A percentile compares a stretch with the other conserved stretches of the same genome.
Evolutionary conservation across 495 filamentous ascomycete species (phyloP).

Genomic region (Penicillium samsonianum): DNA sequence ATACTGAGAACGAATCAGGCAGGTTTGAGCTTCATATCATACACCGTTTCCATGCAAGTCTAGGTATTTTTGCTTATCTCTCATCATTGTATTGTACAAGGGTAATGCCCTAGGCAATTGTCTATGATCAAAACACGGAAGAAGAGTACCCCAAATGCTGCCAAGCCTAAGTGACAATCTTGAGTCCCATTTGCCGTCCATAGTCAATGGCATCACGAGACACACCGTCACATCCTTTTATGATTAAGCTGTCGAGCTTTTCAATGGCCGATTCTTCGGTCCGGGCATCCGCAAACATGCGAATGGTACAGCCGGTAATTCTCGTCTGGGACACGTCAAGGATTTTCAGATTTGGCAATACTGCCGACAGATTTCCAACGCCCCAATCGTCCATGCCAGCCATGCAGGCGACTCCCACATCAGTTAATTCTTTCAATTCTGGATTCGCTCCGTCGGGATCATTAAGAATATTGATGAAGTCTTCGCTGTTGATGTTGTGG

Average conservation of each 20-base stretch:
- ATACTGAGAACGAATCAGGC: not conserved
- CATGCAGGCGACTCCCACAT: slow-evolving; percentile 34
- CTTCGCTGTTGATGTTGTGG: slow-evolving; percentile 17
- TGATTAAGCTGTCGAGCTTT: slow-evolving; percentile 30
- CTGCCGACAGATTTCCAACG: slow-evolving; percentile 15
- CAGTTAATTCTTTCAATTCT: slow-evolving; percentile 23
- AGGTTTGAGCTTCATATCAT: not conserved
- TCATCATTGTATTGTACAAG: not conserved
- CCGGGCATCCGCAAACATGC: slow-evolving; percentile 31
- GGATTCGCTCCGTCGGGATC: slow-evolving; percentile 4
- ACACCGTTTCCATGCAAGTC: not conserved
- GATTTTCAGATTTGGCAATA: slow-evolving; percentile 29
- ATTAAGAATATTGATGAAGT: slow-evolving; percentile 13
- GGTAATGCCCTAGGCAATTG: not conserved
- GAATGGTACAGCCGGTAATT: slow-evolving; percentile 41
- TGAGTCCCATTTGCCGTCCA: slow-evolving; percentile 35
- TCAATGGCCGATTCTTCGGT: slow-evolving; percentile 4
- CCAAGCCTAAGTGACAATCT: slow-evolving; percentile 26
- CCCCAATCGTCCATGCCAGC: slow-evolving; percentile 25
- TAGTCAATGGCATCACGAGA: slow-evolving; percentile 44
- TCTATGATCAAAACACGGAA: not conserved
- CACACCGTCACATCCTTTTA: slow-evolving; percentile 35
- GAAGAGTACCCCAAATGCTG: not conserved
- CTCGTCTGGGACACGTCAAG: slow-evolving; percentile 39
- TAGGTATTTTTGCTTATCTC: not conserved